phyloP scores from a whole-genome alignment of 306 rosid species.

The Spatholobus suberectus region DNA sequence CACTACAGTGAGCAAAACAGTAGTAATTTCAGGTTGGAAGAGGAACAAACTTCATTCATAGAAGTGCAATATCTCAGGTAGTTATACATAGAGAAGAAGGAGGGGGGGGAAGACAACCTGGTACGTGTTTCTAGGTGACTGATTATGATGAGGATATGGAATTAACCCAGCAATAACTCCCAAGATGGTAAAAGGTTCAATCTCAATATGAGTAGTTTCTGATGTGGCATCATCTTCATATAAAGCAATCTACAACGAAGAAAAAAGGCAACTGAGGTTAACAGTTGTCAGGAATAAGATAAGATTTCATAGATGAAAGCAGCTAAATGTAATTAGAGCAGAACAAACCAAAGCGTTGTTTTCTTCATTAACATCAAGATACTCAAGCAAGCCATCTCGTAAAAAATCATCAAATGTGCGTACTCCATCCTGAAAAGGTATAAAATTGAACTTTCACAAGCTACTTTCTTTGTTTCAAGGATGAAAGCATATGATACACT shows the following conservation, averaged over 20 bases:
- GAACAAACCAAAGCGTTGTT: conserved; percentile 90
- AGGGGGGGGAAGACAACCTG: conserved; percentile 59
- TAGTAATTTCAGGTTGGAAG: conserved; percentile 26
- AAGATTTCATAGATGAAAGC: conserved; percentile 30
- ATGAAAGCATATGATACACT: conserved; percentile 32
- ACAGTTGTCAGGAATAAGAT: conserved; percentile 25
- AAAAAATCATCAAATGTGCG: conserved; percentile 84
- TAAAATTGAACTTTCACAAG: conserved; percentile 19
- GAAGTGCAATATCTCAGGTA: neutral
- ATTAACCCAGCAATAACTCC: conserved; percentile 93
- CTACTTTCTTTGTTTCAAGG: conserved; percentile 29
- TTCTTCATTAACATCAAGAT: conserved; percentile 97
- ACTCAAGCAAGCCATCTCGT: conserved; percentile 88
- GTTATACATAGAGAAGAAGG: neutral
- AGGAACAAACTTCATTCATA: conserved; percentile 15
- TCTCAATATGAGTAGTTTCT: conserved; percentile 85
- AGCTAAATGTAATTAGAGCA: conserved; percentile 16
- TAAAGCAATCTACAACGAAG: conserved; percentile 77
- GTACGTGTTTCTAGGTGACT: conserved; percentile 97
- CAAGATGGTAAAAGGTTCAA: conserved; percentile 92
- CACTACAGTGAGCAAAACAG: conserved; percentile 59
- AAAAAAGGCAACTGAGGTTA: conserved; percentile 21
- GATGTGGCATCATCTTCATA: conserved; percentile 79
- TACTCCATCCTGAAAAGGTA: conserved; percentile 78
- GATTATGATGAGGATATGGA: conserved; percentile 99